These are phyloP conservation scores for Phytophthora citrophthora DNA, from an alignment of 352 stramenopile genomes.

Conservation along the genomic window DNA sequence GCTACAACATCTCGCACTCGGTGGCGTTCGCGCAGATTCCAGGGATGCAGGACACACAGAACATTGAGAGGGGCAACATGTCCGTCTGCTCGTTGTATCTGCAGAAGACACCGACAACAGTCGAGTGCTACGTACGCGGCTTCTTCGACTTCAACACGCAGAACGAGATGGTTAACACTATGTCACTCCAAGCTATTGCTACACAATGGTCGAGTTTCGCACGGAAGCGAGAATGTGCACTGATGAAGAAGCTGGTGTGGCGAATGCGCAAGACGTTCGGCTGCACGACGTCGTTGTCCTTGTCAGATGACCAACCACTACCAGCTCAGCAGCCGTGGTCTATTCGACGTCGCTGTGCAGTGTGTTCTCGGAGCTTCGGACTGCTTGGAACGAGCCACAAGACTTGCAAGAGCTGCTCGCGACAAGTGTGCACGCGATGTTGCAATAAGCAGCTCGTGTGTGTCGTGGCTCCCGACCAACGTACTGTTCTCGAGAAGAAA, in stretches of 20 bases:
- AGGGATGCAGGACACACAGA: constrained; percentile 24
- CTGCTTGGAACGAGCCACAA: constrained; percentile 15
- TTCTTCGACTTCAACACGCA: constrained; percentile 24
- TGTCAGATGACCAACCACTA: background rate
- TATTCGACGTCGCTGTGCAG: background rate
- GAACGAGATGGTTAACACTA: constrained; percentile 26
- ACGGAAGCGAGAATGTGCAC: constrained; percentile 22
- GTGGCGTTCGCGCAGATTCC: constrained; percentile 38
- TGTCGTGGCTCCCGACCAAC: constrained; percentile 2
- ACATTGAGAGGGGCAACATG: constrained; percentile 39
- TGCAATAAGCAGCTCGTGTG: constrained; percentile 4
- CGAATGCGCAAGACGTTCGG: constrained; percentile 25
- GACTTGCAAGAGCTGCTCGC: constrained; percentile 12
- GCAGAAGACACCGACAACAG: constrained; percentile 27
- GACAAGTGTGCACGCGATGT: constrained; percentile 2
- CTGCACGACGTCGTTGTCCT: constrained; percentile 4
- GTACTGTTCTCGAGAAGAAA: constrained; percentile 8
- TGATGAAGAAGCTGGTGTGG: constrained; percentile 43
- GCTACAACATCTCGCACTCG: constrained; percentile 47
- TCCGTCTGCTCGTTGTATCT: constrained; percentile 41
- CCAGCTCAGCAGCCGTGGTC: background rate
- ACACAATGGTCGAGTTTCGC: constrained; percentile 25
- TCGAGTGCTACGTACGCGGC: constrained; percentile 39
- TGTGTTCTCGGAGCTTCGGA: constrained; percentile 5
- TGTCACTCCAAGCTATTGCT: constrained; percentile 29